These are phyloP conservation scores for Cystofilobasidium macerans DNA, from an alignment of 768 basidiomycete genomes.

Conservation along the genomic window DNA sequence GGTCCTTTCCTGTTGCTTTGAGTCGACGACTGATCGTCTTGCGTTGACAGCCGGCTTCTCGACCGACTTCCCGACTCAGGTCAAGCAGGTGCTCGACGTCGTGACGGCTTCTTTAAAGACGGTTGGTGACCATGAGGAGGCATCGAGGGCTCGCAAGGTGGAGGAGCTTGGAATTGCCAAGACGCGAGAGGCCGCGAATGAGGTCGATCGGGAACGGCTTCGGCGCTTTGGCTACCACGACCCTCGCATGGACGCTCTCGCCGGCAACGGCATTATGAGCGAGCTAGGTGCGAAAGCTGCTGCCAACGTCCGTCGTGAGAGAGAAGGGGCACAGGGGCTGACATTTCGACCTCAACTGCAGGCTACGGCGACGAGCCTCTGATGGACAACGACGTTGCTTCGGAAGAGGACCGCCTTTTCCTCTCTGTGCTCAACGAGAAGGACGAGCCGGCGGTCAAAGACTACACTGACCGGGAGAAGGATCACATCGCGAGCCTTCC, in stretches of 20 bases:
- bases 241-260: conserved; percentile 67
- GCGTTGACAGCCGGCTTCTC: conserved; percentile 59
- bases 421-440: conserved; percentile 22
- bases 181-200: conserved; percentile 26
- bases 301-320: no score
- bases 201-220: conserved; percentile 43
- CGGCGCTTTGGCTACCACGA: conserved; percentile 69
- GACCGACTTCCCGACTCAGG: conserved; percentile 35
- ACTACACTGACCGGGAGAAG: conserved; percentile 33
- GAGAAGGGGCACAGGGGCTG: not conserved
- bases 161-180: not conserved
- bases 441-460: conserved; percentile 21
- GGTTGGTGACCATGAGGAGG: conserved; percentile 45
- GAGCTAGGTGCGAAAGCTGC: conserved; percentile 67
- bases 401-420: conserved; percentile 31
- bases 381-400: conserved; percentile 31
- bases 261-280: conserved; percentile 74
- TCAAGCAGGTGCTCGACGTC: conserved; percentile 54
- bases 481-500: conserved; percentile 56
- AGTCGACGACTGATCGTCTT: not conserved
- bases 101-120: conserved; percentile 60
- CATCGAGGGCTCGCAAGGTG: not conserved
- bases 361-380: conserved; percentile 22
- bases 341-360: not conserved
- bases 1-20: not conserved